Evolutionary conservation across 129 eudicot species (phyloP).

Genomic region (Flaveria bidentis): DNA sequence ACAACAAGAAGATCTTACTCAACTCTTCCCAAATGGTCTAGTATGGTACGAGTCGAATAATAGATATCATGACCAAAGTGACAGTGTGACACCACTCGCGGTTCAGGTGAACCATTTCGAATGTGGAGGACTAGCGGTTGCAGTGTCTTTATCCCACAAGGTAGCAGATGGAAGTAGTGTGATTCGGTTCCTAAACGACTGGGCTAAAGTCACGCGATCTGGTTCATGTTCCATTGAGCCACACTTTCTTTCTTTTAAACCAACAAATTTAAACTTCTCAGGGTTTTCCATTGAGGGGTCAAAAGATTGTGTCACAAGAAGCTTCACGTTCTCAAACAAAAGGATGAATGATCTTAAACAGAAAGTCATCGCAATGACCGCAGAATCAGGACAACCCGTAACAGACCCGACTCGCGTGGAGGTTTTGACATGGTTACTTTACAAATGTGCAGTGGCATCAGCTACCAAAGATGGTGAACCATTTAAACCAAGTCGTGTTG

Average conservation of each 20-base stretch:
- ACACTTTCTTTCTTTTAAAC: not conserved
- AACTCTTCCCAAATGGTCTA: not conserved
- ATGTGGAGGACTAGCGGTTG: slow-evolving; percentile 6
- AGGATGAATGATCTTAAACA: not conserved
- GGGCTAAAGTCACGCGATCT: not conserved
- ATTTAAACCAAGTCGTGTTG: not conserved
- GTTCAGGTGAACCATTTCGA: not conserved
- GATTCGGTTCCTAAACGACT: not conserved
- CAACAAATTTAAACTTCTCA: not conserved
- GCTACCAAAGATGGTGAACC: not conserved
- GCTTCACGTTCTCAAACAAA: not conserved
- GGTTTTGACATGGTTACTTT: slow-evolving; percentile 1
- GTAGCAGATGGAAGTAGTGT: not conserved
- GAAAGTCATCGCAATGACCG: not conserved
- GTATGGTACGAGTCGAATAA: not conserved
- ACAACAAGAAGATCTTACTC: not conserved
- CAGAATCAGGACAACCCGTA: not conserved
- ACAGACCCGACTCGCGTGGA: not conserved
- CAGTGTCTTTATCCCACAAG: not conserved
- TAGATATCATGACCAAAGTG: not conserved
- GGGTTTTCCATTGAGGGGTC: not conserved
- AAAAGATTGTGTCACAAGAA: not conserved
- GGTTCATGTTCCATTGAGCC: not conserved
- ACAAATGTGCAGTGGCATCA: not conserved
- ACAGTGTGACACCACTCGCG: not conserved